Conservation (phyloP, 352 stramenopile genomes). For the Peronospora tabacina region DNA sequence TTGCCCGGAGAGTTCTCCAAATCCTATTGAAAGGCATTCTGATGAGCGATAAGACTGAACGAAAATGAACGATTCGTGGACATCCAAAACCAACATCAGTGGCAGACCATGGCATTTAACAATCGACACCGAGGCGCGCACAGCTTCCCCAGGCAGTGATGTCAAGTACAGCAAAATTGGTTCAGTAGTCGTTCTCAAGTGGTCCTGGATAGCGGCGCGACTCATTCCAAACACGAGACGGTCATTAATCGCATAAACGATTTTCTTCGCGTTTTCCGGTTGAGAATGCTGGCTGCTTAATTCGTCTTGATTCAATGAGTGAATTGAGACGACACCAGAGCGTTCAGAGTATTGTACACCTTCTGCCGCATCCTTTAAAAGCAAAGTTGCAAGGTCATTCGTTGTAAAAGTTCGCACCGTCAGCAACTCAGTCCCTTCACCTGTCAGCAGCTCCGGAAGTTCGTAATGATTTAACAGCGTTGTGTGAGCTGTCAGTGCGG, state of each 20-base stretch:
- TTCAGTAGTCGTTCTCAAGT: slow-evolving; percentile 29
- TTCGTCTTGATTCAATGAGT: slow-evolving; percentile 4
- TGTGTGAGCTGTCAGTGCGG: slow-evolving; percentile 34
- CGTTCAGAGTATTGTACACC: slow-evolving; percentile 30
- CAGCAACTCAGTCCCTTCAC: slow-evolving; percentile 21
- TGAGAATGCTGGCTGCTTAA: slow-evolving; percentile 1
- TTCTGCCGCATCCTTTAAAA: slow-evolving; percentile 32
- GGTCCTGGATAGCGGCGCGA: slow-evolving; percentile 28
- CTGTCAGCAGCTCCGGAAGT: slow-evolving; percentile 37
- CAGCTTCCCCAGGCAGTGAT: slow-evolving; percentile 37
- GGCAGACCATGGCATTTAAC: slow-evolving; percentile 39
- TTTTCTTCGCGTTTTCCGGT: slow-evolving; percentile 7
- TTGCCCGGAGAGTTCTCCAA: slow-evolving; percentile 49
- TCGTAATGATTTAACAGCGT: slow-evolving; percentile 45
- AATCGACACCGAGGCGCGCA: slow-evolving; percentile 60
- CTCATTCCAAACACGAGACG: slow-evolving; percentile 40
- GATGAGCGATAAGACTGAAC: slow-evolving; percentile 37
- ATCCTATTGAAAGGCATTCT: slow-evolving; percentile 28
- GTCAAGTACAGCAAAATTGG: slow-evolving; percentile 41
- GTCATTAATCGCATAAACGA: slow-evolving; percentile 54
- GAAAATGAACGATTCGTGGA: slow-evolving; percentile 34
- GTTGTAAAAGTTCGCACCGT: slow-evolving; percentile 15
- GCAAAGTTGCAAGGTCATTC: slow-evolving; percentile 21
- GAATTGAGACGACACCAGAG: slow-evolving; percentile 1
- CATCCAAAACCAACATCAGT: slow-evolving; percentile 34